These are phyloP conservation scores for Colletotrichum sp. DNA, from an alignment of 2,329 filamentous ascomycete genomes.

Conservation along the genomic window DNA sequence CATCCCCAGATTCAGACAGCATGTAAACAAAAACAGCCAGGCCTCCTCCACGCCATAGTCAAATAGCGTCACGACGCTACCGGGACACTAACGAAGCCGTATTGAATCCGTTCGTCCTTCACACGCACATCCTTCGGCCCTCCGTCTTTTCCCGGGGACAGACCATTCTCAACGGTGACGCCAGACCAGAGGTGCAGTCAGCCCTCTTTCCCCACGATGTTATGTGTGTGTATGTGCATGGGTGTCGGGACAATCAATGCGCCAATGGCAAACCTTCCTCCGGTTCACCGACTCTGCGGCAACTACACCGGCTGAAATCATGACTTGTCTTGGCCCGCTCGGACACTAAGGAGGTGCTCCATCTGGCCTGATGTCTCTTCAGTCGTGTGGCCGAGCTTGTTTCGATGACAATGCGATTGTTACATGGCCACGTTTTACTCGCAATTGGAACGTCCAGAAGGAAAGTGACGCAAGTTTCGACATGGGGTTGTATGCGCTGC, in stretches of 20 bases:
- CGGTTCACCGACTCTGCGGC: background rate
- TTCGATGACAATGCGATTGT: background rate
- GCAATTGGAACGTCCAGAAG: background rate
- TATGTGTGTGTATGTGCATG: background rate
- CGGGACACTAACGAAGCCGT: background rate
- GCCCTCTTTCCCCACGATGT: background rate
- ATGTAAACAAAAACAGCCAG: background rate
- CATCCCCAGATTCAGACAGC: background rate
- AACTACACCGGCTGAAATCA: background rate
- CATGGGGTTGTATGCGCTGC: background rate
- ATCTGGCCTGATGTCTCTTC: background rate
- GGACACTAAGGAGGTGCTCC: background rate
- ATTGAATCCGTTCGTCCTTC: background rate
- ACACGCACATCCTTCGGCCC: background rate
- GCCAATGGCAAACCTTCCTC: background rate
- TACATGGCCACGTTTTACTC: background rate
- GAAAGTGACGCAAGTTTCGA: background rate
- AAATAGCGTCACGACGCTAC: slow-evolving; percentile 4
- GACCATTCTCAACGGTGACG: background rate
- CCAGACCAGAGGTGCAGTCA: background rate
- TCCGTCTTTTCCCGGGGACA: background rate
- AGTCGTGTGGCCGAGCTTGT: background rate
- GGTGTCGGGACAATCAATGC: background rate
- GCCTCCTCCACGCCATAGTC: background rate
- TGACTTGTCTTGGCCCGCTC: background rate